Percentiles rank a stretch among this genome's conserved stretches.
phyloP scores from a whole-genome alignment of 768 basidiomycete species.

The Leccinum ochraceum region DNA sequence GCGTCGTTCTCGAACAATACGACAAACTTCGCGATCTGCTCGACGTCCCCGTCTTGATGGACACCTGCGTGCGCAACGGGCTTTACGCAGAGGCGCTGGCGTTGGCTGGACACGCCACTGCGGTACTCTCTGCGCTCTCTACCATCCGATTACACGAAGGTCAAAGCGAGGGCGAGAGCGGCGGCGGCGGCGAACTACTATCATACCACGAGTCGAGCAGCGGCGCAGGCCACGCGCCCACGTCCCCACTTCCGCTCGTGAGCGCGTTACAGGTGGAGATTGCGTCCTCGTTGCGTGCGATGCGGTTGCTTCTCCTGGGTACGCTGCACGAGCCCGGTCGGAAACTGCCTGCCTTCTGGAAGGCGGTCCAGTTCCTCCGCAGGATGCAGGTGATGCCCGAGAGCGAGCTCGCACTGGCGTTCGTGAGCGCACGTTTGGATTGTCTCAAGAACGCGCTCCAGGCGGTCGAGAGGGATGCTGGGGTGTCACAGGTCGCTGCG shows the following conservation, averaged over 20 bases:
- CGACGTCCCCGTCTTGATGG: constrained; percentile 87
- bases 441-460: constrained; percentile 62
- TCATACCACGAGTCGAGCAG: constrained; percentile 36
- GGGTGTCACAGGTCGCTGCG: constrained; percentile 33
- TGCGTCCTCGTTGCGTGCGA: constrained; percentile 59
- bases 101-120: constrained; percentile 68
- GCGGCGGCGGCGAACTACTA: constrained; percentile 30
- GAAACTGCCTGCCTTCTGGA: constrained; percentile 89
- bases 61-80: constrained; percentile 91
- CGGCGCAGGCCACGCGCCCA: constrained; percentile 28
- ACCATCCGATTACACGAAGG: constrained; percentile 36
- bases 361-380: constrained; percentile 83
- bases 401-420: constrained; percentile 79
- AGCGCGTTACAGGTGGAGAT: constrained; percentile 66
- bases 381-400: constrained; percentile 77
- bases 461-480: constrained; percentile 45
- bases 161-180: not conserved
- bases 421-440: constrained; percentile 70
- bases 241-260: constrained; percentile 26
- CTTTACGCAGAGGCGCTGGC: constrained; percentile 92
- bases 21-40: constrained; percentile 92
- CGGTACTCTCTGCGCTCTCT: constrained; percentile 43
- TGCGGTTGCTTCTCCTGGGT: constrained; percentile 76
- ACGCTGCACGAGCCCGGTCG: constrained; percentile 78
- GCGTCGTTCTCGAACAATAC: constrained; percentile 91